These are phyloP conservation scores for Trichoderma sp. DNA, from an alignment of 2,329 filamentous ascomycete species.

Conservation along the genomic window DNA sequence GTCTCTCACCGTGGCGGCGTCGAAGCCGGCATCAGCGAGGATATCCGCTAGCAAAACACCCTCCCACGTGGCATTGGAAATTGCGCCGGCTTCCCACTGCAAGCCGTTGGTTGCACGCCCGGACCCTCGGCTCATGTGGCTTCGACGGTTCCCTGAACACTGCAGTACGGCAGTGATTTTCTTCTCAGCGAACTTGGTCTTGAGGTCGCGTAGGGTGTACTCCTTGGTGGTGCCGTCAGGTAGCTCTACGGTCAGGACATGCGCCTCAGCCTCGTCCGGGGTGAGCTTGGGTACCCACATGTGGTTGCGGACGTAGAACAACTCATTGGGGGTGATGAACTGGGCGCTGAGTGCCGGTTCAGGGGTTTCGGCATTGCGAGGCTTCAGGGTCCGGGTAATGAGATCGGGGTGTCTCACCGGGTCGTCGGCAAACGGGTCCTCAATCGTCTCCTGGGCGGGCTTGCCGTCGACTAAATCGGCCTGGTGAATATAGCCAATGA, in stretches of 20 bases:
- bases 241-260: slow-evolving; percentile 53
- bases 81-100: slow-evolving; percentile 58
- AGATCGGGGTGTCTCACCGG: slow-evolving; percentile 51
- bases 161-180: slow-evolving; percentile 55
- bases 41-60: slow-evolving; percentile 55
- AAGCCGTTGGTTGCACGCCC: slow-evolving; percentile 52
- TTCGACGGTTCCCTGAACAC: slow-evolving; percentile 59
- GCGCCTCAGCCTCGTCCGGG: slow-evolving; percentile 36
- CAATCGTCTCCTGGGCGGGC: slow-evolving; percentile 51
- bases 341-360: slow-evolving; percentile 43
- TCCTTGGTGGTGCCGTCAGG: slow-evolving; percentile 50
- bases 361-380: slow-evolving; percentile 61
- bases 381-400: slow-evolving; percentile 50
- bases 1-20: slow-evolving; percentile 36
- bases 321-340: slow-evolving; percentile 53
- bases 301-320: slow-evolving; percentile 61
- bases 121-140: slow-evolving; percentile 52
- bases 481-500: slow-evolving; percentile 58
- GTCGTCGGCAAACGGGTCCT: slow-evolving; percentile 58
- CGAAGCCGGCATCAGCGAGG: slow-evolving; percentile 53
- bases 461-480: slow-evolving; percentile 57
- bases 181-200: slow-evolving; percentile 47
- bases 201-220: slow-evolving; percentile 55
- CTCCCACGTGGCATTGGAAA: slow-evolving; percentile 58
- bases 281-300: slow-evolving; percentile 57